phyloP scores from a whole-genome alignment of 495 filamentous ascomycete genomes.

The Oidiodendron maius region DNA sequence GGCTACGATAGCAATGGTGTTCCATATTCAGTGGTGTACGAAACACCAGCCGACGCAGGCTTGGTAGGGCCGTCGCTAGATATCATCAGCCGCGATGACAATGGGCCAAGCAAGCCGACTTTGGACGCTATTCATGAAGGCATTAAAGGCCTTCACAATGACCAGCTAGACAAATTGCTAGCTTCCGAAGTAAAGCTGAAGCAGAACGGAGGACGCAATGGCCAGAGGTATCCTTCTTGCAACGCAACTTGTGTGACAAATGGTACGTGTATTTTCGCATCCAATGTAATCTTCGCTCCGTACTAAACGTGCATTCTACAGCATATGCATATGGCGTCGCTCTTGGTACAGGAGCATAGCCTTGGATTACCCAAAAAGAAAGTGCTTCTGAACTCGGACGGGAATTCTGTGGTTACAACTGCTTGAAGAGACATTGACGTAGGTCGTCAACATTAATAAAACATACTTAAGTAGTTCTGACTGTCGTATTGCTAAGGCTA shows the following conservation, averaged over 20 bases:
- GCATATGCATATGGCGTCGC: constrained; percentile 2
- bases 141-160: constrained; percentile 1
- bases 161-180: background rate
- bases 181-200: background rate
- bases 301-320: background rate
- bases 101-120: too few relatives aligned
- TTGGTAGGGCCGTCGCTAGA: too few relatives aligned
- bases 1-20: background rate
- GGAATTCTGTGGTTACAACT: too few relatives aligned
- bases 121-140: constrained; percentile 3
- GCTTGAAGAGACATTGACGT: too few relatives aligned
- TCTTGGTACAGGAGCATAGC: too few relatives aligned
- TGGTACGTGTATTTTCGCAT: background rate
- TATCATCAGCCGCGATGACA: too few relatives aligned
- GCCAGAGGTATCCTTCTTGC: constrained; percentile 4
- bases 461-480: too few relatives aligned
- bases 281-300: background rate
- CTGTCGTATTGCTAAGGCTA: too few relatives aligned
- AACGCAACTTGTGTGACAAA: constrained; percentile 6
- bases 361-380: too few relatives aligned
- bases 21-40: background rate
- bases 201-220: constrained; percentile 5
- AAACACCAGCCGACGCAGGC: background rate
- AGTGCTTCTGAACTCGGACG: too few relatives aligned
- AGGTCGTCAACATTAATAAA: too few relatives aligned